phyloP scores from a whole-genome alignment of 305 asterid genomes.

The Solanum hybrid region DNA sequence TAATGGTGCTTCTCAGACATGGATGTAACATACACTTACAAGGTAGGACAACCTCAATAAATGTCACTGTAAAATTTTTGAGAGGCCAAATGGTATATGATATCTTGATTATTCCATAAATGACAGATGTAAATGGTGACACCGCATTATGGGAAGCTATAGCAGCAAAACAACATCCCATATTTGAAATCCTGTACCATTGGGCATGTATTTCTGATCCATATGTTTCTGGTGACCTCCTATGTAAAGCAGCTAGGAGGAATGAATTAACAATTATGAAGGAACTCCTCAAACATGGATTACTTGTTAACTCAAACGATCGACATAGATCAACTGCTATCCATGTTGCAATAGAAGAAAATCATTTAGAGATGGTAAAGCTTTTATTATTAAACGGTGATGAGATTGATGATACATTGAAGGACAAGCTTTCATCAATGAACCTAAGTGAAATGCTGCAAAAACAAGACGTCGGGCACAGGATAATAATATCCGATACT shows the following conservation, averaged over 20 bases:
- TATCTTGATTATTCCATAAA: neutral
- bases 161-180: slow-evolving; percentile 50
- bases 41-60: slow-evolving; percentile 26
- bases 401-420: slow-evolving; percentile 35
- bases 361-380: slow-evolving; percentile 51
- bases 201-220: slow-evolving; percentile 81
- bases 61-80: neutral
- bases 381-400: slow-evolving; percentile 69
- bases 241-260: slow-evolving; percentile 55
- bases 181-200: slow-evolving; percentile 50
- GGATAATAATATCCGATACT: slow-evolving; percentile 31
- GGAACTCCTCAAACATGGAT: slow-evolving; percentile 60
- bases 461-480: slow-evolving; percentile 52
- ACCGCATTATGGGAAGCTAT: slow-evolving; percentile 84
- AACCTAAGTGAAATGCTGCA: slow-evolving; percentile 40
- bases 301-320: slow-evolving; percentile 58
- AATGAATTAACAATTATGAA: slow-evolving; percentile 43
- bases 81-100: neutral
- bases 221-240: slow-evolving; percentile 65
- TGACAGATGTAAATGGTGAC: slow-evolving; percentile 62
- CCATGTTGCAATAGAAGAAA: slow-evolving; percentile 46
- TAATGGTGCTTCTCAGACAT: slow-evolving; percentile 69
- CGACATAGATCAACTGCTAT: slow-evolving; percentile 58
- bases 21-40: slow-evolving; percentile 60
- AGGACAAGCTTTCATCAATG: slow-evolving; percentile 17